Evolutionary conservation across 768 basidiomycete genomes (phyloP), one percentile per base, ranked within the genome.

Genomic region (Leccinum broughii): DNA sequence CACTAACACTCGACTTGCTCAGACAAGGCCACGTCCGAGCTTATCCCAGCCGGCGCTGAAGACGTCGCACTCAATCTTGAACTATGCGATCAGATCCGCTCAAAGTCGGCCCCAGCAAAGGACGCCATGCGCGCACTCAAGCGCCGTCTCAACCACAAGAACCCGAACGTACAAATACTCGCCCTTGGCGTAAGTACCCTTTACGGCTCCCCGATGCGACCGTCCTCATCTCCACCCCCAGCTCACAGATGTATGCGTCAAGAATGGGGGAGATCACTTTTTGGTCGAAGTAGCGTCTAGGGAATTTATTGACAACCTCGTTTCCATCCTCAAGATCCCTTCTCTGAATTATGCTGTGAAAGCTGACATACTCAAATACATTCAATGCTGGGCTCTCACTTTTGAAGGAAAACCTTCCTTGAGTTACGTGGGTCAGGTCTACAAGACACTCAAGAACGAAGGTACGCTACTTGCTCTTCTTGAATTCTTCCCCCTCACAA

Each of bases 181-280:
- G 85, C 93, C n/a, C 82, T 97, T 13, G 80, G 84, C 11, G 95
- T 96, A 71, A 68, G 92, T 82, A 41, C 8, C 52, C 35, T 34
- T 26, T 8, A 26, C n/a, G 1, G 5, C 15, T 13, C n/a, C 13
- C n/a, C 30, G 34, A 50, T 54, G 35, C 35, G 4, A 44, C 58
- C 52, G 54, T 49, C 15, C 56, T 60, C 53, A 66, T 26, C 32
- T 35, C 10, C 46, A 39, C 14, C 56, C 3, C 4, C 71, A 96
- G 91, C 80, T 98, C 53, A 87, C 91, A 51, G 97, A 98, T 74
- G 81, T 88, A 9, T 95, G 93, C 68, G 83, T 98, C 73, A 99
- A 99, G 87, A 99, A 99, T 68, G 94, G 93, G 10, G 97, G 97
- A 0, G 94, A 98, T 65, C 85, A 87, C 49, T 98, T 99, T 70